A percentile compares a stretch with the other conserved stretches of the same genome.
Evolutionary conservation across 2,329 filamentous ascomycete genomes (phyloP).

Genomic region (Pseudocercospora pini-densiflorae): DNA sequence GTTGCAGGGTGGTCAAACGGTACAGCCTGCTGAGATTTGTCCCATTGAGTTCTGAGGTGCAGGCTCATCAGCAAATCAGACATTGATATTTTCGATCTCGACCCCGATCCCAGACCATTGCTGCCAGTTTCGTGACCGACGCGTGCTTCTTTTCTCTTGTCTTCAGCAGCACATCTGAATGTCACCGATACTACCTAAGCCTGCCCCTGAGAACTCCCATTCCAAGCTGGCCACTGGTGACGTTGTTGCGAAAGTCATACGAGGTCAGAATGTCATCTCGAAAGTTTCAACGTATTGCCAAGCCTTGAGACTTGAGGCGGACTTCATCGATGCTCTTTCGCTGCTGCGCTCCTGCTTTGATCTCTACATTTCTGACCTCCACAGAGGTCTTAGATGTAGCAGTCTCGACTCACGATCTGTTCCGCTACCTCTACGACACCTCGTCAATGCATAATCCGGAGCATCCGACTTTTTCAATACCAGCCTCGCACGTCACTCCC

Average conservation of each 20-base stretch:
- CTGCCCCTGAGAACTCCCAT: background rate
- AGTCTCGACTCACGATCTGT: background rate
- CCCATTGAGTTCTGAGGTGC: background rate
- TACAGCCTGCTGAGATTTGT: background rate
- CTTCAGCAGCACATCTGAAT: background rate
- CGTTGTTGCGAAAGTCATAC: background rate
- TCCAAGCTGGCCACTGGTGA: background rate
- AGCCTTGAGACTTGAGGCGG: background rate
- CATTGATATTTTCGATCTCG: background rate
- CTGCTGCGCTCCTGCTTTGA: background rate
- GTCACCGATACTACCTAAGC: background rate
- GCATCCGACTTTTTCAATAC: background rate
- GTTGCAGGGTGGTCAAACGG: background rate
- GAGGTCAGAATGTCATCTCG: background rate
- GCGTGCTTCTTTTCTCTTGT: background rate
- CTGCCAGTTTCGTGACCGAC: background rate
- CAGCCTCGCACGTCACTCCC: conserved; percentile 1
- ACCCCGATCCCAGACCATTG: background rate
- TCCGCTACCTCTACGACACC: background rate
- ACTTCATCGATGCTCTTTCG: background rate
- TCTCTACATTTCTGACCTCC: background rate
- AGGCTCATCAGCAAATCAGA: background rate
- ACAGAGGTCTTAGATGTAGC: background rate
- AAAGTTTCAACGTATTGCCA: background rate
- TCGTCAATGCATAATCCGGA: background rate